A percentile compares a stretch with the other conserved stretches of the same genome.
phyloP scores from a whole-genome alignment of 2,329 filamentous ascomycete species.

The Trichoderma brevicompactum region DNA sequence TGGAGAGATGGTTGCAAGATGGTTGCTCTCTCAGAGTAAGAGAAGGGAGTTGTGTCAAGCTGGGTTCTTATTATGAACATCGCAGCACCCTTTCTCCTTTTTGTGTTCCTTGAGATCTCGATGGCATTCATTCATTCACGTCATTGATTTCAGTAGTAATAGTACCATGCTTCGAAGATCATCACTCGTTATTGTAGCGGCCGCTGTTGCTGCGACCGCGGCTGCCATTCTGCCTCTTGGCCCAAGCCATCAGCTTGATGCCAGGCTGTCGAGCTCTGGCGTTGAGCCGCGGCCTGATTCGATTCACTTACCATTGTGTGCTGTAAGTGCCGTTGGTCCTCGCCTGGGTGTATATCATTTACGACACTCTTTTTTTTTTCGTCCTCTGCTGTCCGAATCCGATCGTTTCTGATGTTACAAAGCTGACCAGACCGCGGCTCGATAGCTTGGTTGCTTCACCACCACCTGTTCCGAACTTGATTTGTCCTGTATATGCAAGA shows the following conservation, averaged over 20 bases:
- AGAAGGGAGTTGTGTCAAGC: background rate
- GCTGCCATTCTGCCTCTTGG: background rate
- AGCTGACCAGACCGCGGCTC: background rate
- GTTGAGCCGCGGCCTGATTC: background rate
- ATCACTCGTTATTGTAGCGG: conserved; percentile 11
- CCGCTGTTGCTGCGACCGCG: background rate
- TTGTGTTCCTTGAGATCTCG: background rate
- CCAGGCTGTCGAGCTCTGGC: background rate
- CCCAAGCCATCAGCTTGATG: background rate
- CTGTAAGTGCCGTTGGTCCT: conserved; percentile 5
- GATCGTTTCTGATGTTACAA: background rate
- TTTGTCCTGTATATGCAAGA: conserved; percentile 20
- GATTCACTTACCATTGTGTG: conserved; percentile 11
- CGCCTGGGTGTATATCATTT: too few relatives aligned
- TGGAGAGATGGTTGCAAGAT: background rate
- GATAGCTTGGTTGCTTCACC: conserved; percentile 15
- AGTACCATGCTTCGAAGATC: conserved; percentile 12
- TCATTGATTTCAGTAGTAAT: background rate
- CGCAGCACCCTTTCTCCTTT: background rate
- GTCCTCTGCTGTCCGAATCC: background rate
- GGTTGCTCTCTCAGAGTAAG: background rate
- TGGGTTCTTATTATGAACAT: conserved; percentile 7
- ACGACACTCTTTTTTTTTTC: background rate
- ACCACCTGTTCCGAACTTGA: conserved; percentile 3
- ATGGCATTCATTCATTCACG: conserved; percentile 6